These are phyloP conservation scores for Botrytis elliptica DNA, from an alignment of 2,329 filamentous ascomycete genomes.

Conservation along the genomic window DNA sequence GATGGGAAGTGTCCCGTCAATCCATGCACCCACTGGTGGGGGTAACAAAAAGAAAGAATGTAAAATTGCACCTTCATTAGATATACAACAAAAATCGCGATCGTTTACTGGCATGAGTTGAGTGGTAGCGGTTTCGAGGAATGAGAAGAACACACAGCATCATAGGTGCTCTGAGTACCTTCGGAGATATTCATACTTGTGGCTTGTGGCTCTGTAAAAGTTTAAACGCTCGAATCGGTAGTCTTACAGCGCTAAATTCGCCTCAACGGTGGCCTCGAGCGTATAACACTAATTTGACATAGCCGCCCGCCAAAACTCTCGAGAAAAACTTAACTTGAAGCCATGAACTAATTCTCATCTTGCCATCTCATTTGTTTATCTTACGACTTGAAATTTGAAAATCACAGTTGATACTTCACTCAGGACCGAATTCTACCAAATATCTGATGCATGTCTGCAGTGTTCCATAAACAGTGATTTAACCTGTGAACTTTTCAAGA, in stretches of 20 bases:
- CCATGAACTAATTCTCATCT: neutral
- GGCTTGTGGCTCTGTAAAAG: slow-evolving; percentile 1
- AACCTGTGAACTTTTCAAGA: neutral
- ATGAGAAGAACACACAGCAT: neutral
- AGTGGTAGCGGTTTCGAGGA: no score
- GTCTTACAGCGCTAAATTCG: neutral
- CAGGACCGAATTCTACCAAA: neutral
- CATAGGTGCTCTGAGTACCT: neutral
- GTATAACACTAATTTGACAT: neutral
- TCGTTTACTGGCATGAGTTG: no score
- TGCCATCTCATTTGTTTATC: neutral
- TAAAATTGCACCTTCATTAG: no score
- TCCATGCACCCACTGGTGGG: no score
- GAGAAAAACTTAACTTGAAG: neutral
- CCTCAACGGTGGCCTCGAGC: neutral
- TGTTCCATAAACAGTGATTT: neutral
- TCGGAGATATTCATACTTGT: neutral
- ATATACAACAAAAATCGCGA: no score
- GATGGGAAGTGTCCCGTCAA: no score
- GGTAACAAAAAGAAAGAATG: no score
- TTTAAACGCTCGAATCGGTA: neutral
- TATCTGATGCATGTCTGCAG: neutral
- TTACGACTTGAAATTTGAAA: neutral
- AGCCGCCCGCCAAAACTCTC: neutral
- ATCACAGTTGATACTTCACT: neutral